Conservation (phyloP, 2,329 filamentous ascomycete genomes). For the Diaporthe helianthi region DNA sequence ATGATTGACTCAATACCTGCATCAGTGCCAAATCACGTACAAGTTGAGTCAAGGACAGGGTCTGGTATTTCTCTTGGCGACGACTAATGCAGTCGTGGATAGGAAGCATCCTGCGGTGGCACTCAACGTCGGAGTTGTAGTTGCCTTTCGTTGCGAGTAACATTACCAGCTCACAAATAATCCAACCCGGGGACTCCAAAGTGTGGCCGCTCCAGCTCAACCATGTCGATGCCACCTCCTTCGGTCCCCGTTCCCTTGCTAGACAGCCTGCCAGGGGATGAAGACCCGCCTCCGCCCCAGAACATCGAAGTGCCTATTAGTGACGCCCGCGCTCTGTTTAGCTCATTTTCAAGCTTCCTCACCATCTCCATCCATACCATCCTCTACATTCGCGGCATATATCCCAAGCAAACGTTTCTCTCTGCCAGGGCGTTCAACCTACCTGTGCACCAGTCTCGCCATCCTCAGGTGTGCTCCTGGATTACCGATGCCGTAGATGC, state of each 20-base stretch:
- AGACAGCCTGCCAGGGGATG: background rate
- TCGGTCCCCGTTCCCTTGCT: background rate
- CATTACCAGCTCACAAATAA: background rate
- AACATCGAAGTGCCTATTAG: constrained; percentile 42
- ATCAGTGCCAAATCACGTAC: background rate
- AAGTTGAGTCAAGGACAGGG: constrained; percentile 10
- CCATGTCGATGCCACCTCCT: constrained; percentile 34
- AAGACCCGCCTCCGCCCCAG: constrained; percentile 9
- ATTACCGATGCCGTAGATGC: constrained; percentile 81
- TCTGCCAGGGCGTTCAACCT: constrained; percentile 83
- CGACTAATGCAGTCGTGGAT: constrained; percentile 1
- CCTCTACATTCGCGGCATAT: constrained; percentile 81
- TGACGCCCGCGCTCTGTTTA: constrained; percentile 65
- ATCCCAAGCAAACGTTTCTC: constrained; percentile 79
- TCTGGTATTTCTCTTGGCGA: background rate
- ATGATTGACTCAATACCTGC: constrained; percentile 1
- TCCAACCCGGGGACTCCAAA: background rate
- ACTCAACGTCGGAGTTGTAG: background rate
- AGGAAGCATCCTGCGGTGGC: background rate
- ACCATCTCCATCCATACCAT: constrained; percentile 85
- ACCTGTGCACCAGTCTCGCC: constrained; percentile 82
- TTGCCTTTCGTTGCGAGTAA: background rate
- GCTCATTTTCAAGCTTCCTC: constrained; percentile 79
- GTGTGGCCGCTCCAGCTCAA: background rate
- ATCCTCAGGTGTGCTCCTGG: constrained; percentile 86